These are phyloP conservation scores for Rhizophora apiculata DNA, from an alignment of 345 rosid genomes.

Conservation along the genomic window DNA sequence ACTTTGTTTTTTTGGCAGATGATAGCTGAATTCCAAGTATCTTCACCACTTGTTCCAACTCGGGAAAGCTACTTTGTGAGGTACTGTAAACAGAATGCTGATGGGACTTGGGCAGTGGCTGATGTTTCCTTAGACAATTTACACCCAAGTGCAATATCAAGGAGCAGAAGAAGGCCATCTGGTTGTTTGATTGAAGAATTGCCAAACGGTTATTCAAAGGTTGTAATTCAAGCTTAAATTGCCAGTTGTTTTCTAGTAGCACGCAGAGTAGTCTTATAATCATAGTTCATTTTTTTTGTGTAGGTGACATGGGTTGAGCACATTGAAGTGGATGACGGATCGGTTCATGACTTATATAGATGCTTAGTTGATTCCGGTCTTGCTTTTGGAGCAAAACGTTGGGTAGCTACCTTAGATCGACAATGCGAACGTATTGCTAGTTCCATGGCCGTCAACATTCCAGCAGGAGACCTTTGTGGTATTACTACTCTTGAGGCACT, in stretches of 20 bases:
- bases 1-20: conserved; percentile 37
- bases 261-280: background rate
- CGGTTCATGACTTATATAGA: conserved; percentile 60
- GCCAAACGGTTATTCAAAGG: conserved; percentile 96
- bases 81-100: conserved; percentile 82
- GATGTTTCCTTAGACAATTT: conserved; percentile 85
- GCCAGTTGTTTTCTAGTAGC: background rate
- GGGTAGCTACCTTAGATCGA: conserved; percentile 82
- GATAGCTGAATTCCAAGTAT: conserved; percentile 94
- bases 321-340: conserved; percentile 74
- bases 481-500: background rate
- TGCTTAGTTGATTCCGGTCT: conserved; percentile 59
- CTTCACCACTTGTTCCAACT: conserved; percentile 81
- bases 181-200: conserved; percentile 91
- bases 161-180: conserved; percentile 81
- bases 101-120: conserved; percentile 87
- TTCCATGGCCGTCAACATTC: conserved; percentile 77
- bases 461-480: conserved; percentile 73
- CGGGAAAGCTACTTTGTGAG: conserved; percentile 80
- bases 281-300: background rate
- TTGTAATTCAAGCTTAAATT: conserved; percentile 6
- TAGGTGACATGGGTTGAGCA: conserved; percentile 93
- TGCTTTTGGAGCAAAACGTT: conserved; percentile 89
- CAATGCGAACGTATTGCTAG: conserved; percentile 93
- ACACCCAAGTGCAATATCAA: conserved; percentile 41